These are phyloP conservation scores for Jackrogersella minutella DNA, from an alignment of 495 filamentous ascomycete genomes.

Conservation along the genomic window DNA sequence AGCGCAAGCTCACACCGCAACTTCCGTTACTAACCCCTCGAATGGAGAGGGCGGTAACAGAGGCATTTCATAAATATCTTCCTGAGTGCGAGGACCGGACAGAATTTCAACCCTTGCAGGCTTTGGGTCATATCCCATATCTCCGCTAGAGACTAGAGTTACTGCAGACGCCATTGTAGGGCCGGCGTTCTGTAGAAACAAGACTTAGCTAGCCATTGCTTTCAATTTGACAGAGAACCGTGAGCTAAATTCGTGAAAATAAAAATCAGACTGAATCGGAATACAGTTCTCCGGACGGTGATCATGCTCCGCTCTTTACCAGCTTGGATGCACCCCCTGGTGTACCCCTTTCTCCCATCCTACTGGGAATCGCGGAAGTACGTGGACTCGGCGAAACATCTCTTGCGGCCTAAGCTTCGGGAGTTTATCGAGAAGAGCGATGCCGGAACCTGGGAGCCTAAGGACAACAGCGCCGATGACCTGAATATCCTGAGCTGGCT, in stretches of 20 bases:
- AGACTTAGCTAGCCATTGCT: constrained; percentile 4
- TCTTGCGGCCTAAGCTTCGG: neutral
- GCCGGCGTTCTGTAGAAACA: neutral
- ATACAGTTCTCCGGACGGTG: neutral
- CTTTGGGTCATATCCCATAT: neutral
- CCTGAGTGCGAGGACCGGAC: constrained; percentile 14
- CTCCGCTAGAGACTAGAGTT: no score
- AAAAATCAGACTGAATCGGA: neutral
- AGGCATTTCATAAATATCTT: constrained; percentile 2
- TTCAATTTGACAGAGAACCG: constrained; percentile 17
- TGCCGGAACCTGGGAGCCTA: neutral
- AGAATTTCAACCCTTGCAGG: constrained; percentile 10
- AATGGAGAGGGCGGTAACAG: neutral
- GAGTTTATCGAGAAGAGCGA: neutral
- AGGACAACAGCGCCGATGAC: neutral
- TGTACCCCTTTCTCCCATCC: neutral
- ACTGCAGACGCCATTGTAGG: constrained; percentile 6
- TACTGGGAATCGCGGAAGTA: neutral
- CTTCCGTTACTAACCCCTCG: constrained; percentile 4
- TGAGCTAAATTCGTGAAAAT: neutral
- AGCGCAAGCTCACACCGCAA: constrained; percentile 24
- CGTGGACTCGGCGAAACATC: neutral
- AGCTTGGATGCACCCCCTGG: neutral
- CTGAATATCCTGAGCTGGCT: constrained; percentile 10
- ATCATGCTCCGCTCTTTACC: neutral